Conservation (phyloP, 176 grass and related monocot genomes). For the Panicum miliaceum region DNA sequence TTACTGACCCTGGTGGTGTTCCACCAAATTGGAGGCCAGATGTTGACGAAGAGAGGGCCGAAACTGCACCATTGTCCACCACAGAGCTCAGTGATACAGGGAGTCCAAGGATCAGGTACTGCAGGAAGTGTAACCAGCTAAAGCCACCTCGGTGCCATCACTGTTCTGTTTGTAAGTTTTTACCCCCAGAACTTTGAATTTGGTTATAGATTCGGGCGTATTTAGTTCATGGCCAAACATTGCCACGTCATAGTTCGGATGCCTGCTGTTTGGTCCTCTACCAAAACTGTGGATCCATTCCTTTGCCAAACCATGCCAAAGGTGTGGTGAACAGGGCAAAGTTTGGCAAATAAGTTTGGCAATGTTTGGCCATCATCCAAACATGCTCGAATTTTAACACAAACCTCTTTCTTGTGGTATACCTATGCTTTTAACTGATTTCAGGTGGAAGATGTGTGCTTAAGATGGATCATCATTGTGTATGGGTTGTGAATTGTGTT, state of each 20-base stretch:
- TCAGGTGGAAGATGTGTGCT: conserved; percentile 90
- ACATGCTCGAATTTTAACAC: no score
- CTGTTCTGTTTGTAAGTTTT: conserved; percentile 95
- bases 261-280: no score
- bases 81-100: conserved; percentile 49
- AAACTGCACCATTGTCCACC: conserved; percentile 55
- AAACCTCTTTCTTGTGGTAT: background rate
- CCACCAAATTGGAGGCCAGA: conserved; percentile 83
- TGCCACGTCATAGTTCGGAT: background rate
- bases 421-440: conserved; percentile 27
- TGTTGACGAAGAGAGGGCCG: conserved; percentile 82
- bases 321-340: no score
- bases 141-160: conserved; percentile 98
- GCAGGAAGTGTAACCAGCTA: conserved; percentile 90
- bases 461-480: conserved; percentile 99
- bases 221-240: background rate
- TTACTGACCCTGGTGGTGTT: conserved; percentile 82
- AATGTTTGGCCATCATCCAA: no score
- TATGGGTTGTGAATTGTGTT: conserved; percentile 98
- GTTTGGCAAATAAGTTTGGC: no score
- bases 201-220: background rate
- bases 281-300: no score
- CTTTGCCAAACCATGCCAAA: no score
- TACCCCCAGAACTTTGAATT: background rate
- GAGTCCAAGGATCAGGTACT: conserved; percentile 74